Conservation (phyloP, 768 basidiomycete genomes). For the Rhodotorula taiwanensis region DNA sequence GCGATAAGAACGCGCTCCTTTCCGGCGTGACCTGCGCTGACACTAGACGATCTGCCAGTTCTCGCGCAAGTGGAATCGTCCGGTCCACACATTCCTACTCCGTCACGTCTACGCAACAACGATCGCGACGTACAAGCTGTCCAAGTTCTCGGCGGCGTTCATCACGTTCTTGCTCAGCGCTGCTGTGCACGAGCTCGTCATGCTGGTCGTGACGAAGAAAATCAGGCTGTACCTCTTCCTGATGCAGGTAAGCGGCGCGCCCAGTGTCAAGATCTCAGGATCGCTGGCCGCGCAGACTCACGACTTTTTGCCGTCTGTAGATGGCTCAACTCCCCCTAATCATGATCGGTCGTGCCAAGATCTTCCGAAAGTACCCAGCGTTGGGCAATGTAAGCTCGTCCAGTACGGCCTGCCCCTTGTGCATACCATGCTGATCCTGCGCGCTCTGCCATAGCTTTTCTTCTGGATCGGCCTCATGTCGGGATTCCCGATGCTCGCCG, state of each 20-base stretch:
- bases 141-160: constrained; percentile 75
- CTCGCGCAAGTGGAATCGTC: constrained; percentile 96
- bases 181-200: constrained; percentile 58
- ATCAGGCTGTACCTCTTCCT: constrained; percentile 83
- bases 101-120: constrained; percentile 91
- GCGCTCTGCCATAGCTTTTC: constrained; percentile 50
- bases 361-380: constrained; percentile 70
- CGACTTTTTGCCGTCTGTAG: constrained; percentile 45
- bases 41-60: not conserved
- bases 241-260: constrained; percentile 54
- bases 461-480: constrained; percentile 84
- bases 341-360: constrained; percentile 64
- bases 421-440: no score
- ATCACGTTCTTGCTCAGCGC: constrained; percentile 88
- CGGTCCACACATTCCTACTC: constrained; percentile 57
- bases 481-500: constrained; percentile 88
- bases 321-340: constrained; percentile 90
- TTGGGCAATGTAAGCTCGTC: constrained; percentile 48
- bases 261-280: not conserved
- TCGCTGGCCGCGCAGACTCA: not conserved
- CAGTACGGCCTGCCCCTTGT: no score
- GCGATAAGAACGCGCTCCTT: no score
- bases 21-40: no score
- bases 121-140: constrained; percentile 67
- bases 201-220: constrained; percentile 82